Percentiles rank a stretch among this genome's conserved stretches.
Evolutionary conservation across 2,329 filamentous ascomycete species (phyloP).

Genomic region (Aspergillus spinulosporus): DNA sequence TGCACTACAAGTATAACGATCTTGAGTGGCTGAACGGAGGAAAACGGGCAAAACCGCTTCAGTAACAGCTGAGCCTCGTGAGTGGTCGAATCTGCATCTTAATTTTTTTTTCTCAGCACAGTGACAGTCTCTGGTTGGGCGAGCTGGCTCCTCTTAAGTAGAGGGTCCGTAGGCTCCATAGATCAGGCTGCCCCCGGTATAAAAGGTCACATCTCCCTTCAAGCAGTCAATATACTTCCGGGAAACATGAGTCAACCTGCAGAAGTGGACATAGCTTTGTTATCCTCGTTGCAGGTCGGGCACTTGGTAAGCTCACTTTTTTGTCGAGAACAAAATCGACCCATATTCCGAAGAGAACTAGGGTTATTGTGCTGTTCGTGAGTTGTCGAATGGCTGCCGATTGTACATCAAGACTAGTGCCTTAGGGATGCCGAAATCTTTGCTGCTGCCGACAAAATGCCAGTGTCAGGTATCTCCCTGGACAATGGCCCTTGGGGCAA

Average conservation of each 20-base stretch:
- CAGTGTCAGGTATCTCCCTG: neutral
- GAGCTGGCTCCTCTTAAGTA: slow-evolving; percentile 9
- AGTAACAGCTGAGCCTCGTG: neutral
- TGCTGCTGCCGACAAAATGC: slow-evolving; percentile 1
- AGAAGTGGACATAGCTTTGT: slow-evolving; percentile 5
- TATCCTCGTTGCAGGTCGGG: neutral
- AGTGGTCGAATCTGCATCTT: slow-evolving; percentile 6
- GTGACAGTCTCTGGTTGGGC: slow-evolving; percentile 4
- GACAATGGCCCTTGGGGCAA: neutral
- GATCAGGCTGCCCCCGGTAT: neutral
- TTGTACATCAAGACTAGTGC: slow-evolving; percentile 3
- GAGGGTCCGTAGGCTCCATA: neutral
- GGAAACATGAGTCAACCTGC: slow-evolving; percentile 14
- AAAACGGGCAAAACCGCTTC: slow-evolving; percentile 12
- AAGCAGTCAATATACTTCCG: slow-evolving; percentile 6
- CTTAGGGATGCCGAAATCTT: slow-evolving; percentile 1
- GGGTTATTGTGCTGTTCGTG: slow-evolving; percentile 5
- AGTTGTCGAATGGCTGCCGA: slow-evolving; percentile 8
- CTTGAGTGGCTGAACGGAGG: slow-evolving; percentile 11
- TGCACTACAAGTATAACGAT: slow-evolving; percentile 8
- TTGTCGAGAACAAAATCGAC: neutral
- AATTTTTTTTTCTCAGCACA: neutral
- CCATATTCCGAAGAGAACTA: neutral
- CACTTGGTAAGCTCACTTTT: neutral
- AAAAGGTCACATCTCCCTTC: slow-evolving; percentile 1